Base-by-base conservation (phyloP, 2,329 filamentous ascomycete genomes). In the Colletotrichum neosansevieriae region DNA sequence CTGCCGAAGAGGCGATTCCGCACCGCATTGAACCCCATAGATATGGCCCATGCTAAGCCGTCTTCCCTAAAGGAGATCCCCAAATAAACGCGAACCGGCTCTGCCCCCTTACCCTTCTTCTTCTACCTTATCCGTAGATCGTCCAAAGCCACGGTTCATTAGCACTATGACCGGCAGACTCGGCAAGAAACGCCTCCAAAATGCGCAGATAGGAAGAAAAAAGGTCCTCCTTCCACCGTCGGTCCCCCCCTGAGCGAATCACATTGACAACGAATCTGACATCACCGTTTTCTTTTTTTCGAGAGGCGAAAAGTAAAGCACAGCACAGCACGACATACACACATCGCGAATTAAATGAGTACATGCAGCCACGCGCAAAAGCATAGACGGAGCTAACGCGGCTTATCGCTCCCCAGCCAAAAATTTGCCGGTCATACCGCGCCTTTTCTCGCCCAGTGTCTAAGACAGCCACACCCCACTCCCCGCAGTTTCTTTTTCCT, bases 401-500 rank as follows among this genome's bases (percentile, higher is more conserved):
- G 32, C 51, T 44, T 57, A 44, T 44, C 38, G 21, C 53, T 29
- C n/a, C n/a, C n/a, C n/a, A n/a, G n/a, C n/a, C n/a, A 29, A 29
- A 11, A 42, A 24, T 42, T 57, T 34, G 36, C 53, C 53, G 9
- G 24, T 42, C n/a, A n/a, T 24, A 19, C 13, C 53, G 53, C 53
- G 24, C 24, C 17, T 49, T 19, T 45, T 45, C 15, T 19, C 42
- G 17, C 17, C 19, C 36, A 17, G 12, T 57, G 53, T 57, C 53
- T 57, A 1, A 57, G 53, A 57, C 53, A 57, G 36, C 13, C 49
- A 4, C 21, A 2, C 21, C 36, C 36, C 53, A 29, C 36, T 3
- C 36, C 45, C 36, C 53, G 21, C 38, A 44, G 19, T 57, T 57
- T 57, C 53, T 57, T 57, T 44, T 57, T 36, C 19, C 32, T 19